phyloP scores from a whole-genome alignment of 1,139 yeast genomes.

The Candida smagusa region DNA sequence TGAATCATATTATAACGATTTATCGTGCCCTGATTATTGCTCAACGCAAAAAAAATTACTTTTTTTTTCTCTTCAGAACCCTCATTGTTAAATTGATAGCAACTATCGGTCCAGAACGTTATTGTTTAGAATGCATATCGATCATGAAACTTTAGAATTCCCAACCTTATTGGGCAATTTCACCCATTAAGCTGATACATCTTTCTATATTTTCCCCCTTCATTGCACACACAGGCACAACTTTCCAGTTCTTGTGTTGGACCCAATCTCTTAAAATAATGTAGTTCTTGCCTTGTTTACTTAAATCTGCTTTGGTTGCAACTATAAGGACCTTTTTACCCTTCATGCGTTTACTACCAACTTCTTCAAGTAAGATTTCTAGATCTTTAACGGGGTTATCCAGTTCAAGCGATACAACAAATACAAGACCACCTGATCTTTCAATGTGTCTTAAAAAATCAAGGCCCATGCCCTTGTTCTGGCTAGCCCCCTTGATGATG shows the following conservation, averaged over 20 bases:
- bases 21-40: too few relatives aligned
- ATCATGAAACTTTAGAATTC: too few relatives aligned
- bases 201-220: conserved; percentile 68
- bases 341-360: conserved; percentile 60
- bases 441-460: conserved; percentile 91
- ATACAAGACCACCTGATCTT: conserved; percentile 83
- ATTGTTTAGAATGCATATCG: too few relatives aligned
- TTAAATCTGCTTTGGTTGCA: conserved; percentile 88
- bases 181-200: conserved; percentile 70
- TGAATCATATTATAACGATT: too few relatives aligned
- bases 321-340: conserved; percentile 68
- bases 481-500: conserved; percentile 79
- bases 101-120: too few relatives aligned
- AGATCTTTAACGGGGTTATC: conserved; percentile 64
- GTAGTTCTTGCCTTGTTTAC: conserved; percentile 47
- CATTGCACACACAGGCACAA: conserved; percentile 82
- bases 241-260: conserved; percentile 51
- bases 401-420: conserved; percentile 75
- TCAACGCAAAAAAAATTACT: too few relatives aligned
- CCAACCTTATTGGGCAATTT: conserved; percentile 34
- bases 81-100: too few relatives aligned
- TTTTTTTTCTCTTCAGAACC: too few relatives aligned
- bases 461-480: conserved; percentile 88
- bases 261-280: conserved; percentile 40
- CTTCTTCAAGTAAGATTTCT: conserved; percentile 57